Evolutionary conservation across 2,329 filamentous ascomycete genomes (phyloP), one percentile per base, ranked within the genome.

Genomic region (Periconia sp.): DNA sequence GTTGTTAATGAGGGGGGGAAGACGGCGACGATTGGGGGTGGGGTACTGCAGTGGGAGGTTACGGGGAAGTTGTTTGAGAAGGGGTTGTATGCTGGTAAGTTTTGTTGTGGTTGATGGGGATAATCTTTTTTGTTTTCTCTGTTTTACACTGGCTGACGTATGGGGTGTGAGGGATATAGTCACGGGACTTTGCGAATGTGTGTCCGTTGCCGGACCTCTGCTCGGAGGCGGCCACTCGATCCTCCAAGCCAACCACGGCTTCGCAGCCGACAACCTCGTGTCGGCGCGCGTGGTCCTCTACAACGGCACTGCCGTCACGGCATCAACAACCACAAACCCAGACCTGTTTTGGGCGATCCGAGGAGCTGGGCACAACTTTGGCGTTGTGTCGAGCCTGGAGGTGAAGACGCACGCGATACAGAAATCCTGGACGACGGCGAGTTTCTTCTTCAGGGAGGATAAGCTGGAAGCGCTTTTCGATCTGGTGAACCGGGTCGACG

Each of bases 221-320:
- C 71, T 86, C 1, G 82, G 82, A 0, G 83, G 82, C 27, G 84
- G 83, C 1, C 82, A 82, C 58, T 82, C 84, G 2, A 76, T 79
- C 63, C 51, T 45, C 8, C 41, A 45, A 31, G 47, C 52, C n/a
- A 40, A 31, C 19, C 42, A 60, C 58, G 54, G 53, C 45, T 42
- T 50, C 48, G 31, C 43, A 53, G 30, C 57, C 47, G 31, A 53
- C 45, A 30, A 53, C 56, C 52, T 70, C 14, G 45, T 65, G 2
- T 62, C 61, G 6, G 59, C 60, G 5, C 53, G 55, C 40, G 48
- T 64, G 7, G 57, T 75, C 2, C 59, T 71, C 9, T 67, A 70
- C 8, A 63, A 58, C n/a, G 43, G 43, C 13, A 47, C 44, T 31
- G 37, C 13, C n/a, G 44, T 47, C 37, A 52, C 49, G 6, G 49